phyloP scores from a whole-genome alignment of 2,329 filamentous ascomycete species.

The Colletotrichum viniferum region DNA sequence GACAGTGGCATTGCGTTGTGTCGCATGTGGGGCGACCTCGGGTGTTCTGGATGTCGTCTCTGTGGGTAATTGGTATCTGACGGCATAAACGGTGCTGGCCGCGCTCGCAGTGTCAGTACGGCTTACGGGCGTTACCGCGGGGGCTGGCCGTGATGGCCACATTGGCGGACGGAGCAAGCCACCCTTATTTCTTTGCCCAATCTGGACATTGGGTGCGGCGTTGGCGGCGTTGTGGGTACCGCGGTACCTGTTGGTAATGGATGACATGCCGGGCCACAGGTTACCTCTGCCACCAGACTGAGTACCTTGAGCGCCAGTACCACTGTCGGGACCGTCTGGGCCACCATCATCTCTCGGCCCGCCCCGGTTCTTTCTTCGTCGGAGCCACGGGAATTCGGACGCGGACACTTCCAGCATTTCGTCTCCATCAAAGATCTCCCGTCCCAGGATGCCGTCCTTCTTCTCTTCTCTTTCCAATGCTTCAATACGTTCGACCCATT shows the following conservation, averaged over 20 bases:
- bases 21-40: slow-evolving; percentile 2
- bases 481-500: slow-evolving; percentile 96
- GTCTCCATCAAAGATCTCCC: slow-evolving; percentile 92
- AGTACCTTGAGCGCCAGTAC: slow-evolving; percentile 20
- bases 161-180: slow-evolving; percentile 52
- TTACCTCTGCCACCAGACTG: slow-evolving; percentile 32
- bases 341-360: slow-evolving; percentile 28
- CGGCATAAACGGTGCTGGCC: slow-evolving; percentile 67
- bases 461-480: slow-evolving; percentile 90
- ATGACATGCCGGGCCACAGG: slow-evolving; percentile 45
- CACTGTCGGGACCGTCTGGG: slow-evolving; percentile 21
- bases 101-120: slow-evolving; percentile 67
- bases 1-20: background rate
- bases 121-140: slow-evolving; percentile 61
- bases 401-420: slow-evolving; percentile 78
- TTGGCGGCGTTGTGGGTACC: slow-evolving; percentile 2
- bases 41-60: slow-evolving; percentile 43
- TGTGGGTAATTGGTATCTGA: slow-evolving; percentile 63
- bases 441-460: slow-evolving; percentile 88
- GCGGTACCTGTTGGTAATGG: slow-evolving; percentile 43
- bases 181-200: slow-evolving; percentile 31
- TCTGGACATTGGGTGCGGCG: slow-evolving; percentile 8
- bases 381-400: slow-evolving; percentile 54
- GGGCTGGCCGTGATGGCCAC: slow-evolving; percentile 61
- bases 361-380: slow-evolving; percentile 36